Base-by-base conservation (phyloP, 2,329 filamentous ascomycete genomes). In the Aspergillus sp. region DNA sequence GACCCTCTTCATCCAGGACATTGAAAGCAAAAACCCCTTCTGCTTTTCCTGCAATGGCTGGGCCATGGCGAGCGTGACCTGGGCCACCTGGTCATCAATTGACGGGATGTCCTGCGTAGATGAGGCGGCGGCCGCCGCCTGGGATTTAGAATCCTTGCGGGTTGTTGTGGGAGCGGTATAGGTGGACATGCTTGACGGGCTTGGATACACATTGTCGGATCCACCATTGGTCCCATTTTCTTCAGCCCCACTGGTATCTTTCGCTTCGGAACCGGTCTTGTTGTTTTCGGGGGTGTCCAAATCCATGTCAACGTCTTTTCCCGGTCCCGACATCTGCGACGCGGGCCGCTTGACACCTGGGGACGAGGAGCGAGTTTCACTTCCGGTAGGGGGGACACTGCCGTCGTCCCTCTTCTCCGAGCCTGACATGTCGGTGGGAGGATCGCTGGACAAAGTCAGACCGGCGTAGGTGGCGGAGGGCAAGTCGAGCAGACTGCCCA, bases 11-110 rank as follows among this genome's bases (percentile, higher is more conserved):
- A 96, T 75, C 93, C 93, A 97, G 49, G 76, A 75, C 43, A 77
- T 79, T 1, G 90, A 94, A 4, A 97, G 79, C 19, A 94, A 69
- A 57, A 83, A 95, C 9, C 84, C 86, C 46, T 80, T 77, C 48
- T 86, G 79, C n/a, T 83, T 83, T 51, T 90, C 86, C 48, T 80
- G 68, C n/a, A 82, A 64, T 5, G 78, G 74, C 41, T 76, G 73
- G 33, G 65, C 57, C 61, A 64, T 55, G 28, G 90, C 68, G 30
- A 75, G 74, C 57, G 80, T 77, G 43, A 96, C 87, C 34, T 80
- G 80, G 48, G 77, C 78, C 48, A 95, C 82, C 65, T 96, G 91
- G 42, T 81, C 76, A 54, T 87, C 83, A 52, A 82, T 72, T 3
- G 74, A 67, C 8, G 73, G 76, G 30, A 57, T 49, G 2, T 61